Evolutionary conservation across 257 asterid species (phyloP).

Genomic region (Solanum chaucha): DNA sequence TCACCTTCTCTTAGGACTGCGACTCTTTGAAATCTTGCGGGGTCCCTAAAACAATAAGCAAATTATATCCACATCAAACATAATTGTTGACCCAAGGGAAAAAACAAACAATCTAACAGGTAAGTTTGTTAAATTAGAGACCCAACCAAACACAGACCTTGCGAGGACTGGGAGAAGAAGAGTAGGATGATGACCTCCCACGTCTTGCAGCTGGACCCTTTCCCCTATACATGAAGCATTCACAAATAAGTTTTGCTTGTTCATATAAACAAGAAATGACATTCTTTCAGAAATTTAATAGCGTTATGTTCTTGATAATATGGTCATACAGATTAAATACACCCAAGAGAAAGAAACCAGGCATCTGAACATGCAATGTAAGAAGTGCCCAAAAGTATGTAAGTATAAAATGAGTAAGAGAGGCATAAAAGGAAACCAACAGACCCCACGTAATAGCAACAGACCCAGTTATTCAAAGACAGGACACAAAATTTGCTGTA

Average conservation of each 20-base stretch:
- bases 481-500: background rate
- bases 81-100: background rate
- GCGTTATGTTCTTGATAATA: background rate
- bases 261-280: background rate
- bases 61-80: background rate
- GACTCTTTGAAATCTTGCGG: constrained; percentile 30
- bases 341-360: background rate
- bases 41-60: constrained; percentile 19
- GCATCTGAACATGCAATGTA: background rate
- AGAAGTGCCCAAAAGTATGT: background rate
- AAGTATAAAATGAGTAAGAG: background rate
- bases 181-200: constrained; percentile 34
- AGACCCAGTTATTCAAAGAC: background rate
- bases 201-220: constrained; percentile 28
- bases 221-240: constrained; percentile 17
- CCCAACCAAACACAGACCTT: constrained; percentile 11
- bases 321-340: background rate
- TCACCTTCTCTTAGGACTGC: constrained; percentile 44
- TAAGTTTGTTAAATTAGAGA: background rate
- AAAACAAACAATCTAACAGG: background rate
- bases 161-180: constrained; percentile 39
- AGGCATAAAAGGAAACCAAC: background rate
- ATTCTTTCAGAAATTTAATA: background rate
- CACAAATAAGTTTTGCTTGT: background rate
- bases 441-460: background rate